Evolutionary conservation across 2,329 filamentous ascomycete species (phyloP).

Genomic region (Fusarium clavum): DNA sequence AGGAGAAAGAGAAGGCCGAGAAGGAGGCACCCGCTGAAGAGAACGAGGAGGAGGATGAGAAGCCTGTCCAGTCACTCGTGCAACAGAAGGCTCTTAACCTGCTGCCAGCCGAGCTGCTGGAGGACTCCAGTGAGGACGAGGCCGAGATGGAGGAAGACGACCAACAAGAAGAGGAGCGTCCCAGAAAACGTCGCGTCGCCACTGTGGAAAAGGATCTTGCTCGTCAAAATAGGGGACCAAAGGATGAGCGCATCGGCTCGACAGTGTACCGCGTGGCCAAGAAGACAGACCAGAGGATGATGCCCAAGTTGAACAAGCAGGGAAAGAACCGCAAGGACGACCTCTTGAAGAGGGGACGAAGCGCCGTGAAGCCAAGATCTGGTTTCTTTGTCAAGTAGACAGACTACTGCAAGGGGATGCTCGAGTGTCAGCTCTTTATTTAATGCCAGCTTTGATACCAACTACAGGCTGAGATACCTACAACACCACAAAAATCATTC

Average conservation of each 20-base stretch:
- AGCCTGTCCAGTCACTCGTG: constrained; percentile 12
- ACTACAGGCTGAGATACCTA: constrained; percentile 3
- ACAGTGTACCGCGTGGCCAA: constrained; percentile 65
- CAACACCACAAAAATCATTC: background rate
- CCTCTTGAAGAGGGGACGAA: constrained; percentile 60
- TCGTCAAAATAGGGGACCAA: constrained; percentile 54
- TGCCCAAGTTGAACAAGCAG: constrained; percentile 60
- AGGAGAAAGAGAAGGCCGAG: constrained; percentile 36
- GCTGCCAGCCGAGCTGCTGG: constrained; percentile 65
- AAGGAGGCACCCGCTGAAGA: constrained; percentile 26
- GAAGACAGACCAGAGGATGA: constrained; percentile 59
- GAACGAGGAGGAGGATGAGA: background rate
- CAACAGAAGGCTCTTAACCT: constrained; percentile 56
- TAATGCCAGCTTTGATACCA: constrained; percentile 23
- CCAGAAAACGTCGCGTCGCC: constrained; percentile 60
- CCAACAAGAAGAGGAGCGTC: constrained; percentile 38
- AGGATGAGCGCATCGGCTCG: constrained; percentile 62
- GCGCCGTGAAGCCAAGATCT: constrained; percentile 49
- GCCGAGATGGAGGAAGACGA: constrained; percentile 41
- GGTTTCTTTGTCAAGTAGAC: constrained; percentile 57
- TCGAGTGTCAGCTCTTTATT: constrained; percentile 2
- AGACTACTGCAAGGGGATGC: background rate
- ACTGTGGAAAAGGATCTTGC: constrained; percentile 54
- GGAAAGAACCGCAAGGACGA: constrained; percentile 57
- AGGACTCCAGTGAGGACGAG: constrained; percentile 61